Base-by-base conservation (phyloP, 257 asterid genomes). In the Solanum commersonii region DNA sequence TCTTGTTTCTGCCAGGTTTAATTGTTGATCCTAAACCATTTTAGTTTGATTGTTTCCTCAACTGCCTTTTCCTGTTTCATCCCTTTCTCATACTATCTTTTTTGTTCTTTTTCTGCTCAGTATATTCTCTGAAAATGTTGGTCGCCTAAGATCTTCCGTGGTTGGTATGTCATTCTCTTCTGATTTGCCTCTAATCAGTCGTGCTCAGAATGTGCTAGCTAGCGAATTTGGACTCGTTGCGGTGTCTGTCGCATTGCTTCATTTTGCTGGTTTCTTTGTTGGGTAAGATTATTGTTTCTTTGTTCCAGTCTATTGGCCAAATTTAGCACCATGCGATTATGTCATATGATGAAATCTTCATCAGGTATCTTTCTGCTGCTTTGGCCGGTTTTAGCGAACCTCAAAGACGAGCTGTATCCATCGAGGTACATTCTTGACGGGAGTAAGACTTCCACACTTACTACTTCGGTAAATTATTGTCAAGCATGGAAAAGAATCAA, bases 381-480 rank as follows among this genome's bases (percentile, higher is more conserved):
- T 79, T 91, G 12, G 95, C 91, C 86, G 98, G 99, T 86, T 95
- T 95, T 89, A 91, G 93, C 83, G 98, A 96, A 91, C 92, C 94
- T 46, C 98, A 96, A 84, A 92, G 99, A 86, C 98, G 99, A 23
- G 98, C 99, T 37, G 90, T 96, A 88, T 96, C 98, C 23, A 93
- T 96, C 9, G 98, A 96, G 93, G 99, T 95, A 91, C n/a, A 18
- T 14, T 78, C 4, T 4, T 78, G n/a, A 42, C 3, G 23, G 84
- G 60, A 3, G 29, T 38, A 42, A 42, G 16, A 25, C 37, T 14
- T 34, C 38, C 60, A 25, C 7, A 27, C 37, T 12, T 78, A 8
- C 60, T n/a, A 14, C 63, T 40, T 40, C 1, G 1, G 35, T 13
- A 13, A 40, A 77, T 40, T 76, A 33, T 77, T 40, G 63, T 46